Percentiles rank a stretch among this genome's conserved stretches.
Evolutionary conservation across 305 asterid genomes (phyloP).

Genomic region (Fraxinus velutina): DNA sequence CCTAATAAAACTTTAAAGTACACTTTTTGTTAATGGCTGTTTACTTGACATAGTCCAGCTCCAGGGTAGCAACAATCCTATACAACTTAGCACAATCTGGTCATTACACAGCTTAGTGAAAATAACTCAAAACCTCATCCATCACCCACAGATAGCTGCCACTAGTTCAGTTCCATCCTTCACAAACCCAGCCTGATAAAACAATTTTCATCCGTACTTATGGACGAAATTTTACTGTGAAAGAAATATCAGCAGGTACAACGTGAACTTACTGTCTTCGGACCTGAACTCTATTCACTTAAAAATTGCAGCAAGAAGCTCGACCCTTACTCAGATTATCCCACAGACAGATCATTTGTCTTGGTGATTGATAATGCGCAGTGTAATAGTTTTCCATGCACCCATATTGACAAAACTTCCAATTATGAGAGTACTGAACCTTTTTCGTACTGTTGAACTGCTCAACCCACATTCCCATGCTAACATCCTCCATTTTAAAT

Average conservation of each 20-base stretch:
- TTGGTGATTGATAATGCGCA: slow-evolving; percentile 95
- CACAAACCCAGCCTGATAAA: not conserved
- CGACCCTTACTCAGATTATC: slow-evolving; percentile 67
- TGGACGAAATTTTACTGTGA: slow-evolving; percentile 6
- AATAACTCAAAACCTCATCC: not conserved
- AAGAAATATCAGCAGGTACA: slow-evolving; percentile 1
- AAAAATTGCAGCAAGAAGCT: slow-evolving; percentile 80
- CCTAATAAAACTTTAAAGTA: not conserved
- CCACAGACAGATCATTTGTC: slow-evolving; percentile 93
- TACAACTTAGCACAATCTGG: not conserved
- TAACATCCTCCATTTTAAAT: slow-evolving; percentile 98
- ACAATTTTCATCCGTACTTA: not conserved
- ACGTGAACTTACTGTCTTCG: not conserved
- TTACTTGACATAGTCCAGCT: not conserved
- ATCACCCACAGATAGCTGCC: not conserved
- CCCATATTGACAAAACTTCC: slow-evolving; percentile 94
- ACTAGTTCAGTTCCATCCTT: not conserved
- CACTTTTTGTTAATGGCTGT: not conserved
- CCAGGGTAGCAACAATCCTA: not conserved
- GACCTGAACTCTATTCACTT: slow-evolving; percentile 20
- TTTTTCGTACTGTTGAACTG: slow-evolving; percentile 60
- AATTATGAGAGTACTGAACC: slow-evolving; percentile 69
- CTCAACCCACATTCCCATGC: slow-evolving; percentile 99
- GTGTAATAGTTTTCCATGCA: slow-evolving; percentile 85
- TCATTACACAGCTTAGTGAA: not conserved